Conservation (phyloP, 257 asterid species). For the Ligustrum vulgare region DNA sequence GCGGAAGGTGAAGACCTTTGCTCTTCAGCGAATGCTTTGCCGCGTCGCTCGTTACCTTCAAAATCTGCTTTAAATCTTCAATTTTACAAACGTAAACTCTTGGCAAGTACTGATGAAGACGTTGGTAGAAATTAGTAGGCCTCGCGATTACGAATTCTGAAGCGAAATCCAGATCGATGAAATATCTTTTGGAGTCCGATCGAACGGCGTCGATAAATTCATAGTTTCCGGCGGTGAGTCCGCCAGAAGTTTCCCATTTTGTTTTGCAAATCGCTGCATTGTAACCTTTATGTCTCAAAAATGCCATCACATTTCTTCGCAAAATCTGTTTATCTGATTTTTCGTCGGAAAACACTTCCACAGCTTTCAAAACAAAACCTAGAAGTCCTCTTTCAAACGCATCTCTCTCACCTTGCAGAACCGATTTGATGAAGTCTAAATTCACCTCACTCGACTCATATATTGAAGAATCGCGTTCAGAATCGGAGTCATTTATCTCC, state of each 20-base stretch:
- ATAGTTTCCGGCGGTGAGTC: conserved; percentile 60
- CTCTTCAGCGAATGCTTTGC: conserved; percentile 61
- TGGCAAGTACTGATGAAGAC: conserved; percentile 42
- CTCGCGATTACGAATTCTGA: conserved; percentile 80
- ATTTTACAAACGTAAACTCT: conserved; percentile 49
- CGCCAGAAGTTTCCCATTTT: conserved; percentile 70
- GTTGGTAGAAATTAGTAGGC: conserved; percentile 52
- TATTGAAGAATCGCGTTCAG: conserved; percentile 30
- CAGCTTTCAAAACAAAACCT: conserved; percentile 32
- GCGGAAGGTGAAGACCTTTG: conserved; percentile 61
- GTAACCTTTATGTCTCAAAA: conserved; percentile 57
- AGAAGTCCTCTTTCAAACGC: conserved; percentile 40
- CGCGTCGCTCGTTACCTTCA: conserved; percentile 56
- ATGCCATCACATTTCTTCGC: conserved; percentile 63
- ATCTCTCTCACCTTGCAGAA: conserved; percentile 35
- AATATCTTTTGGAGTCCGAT: conserved; percentile 40
- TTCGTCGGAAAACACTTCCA: conserved; percentile 35
- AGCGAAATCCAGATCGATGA: conserved; percentile 63
- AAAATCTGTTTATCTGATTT: conserved; percentile 28
- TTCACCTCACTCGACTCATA: conserved; percentile 23
- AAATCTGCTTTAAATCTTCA: conserved; percentile 55
- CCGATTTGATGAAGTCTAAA: conserved; percentile 29
- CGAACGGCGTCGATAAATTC: conserved; percentile 68
- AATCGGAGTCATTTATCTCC: conserved; percentile 29
- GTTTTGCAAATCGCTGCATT: conserved; percentile 81